Evolutionary conservation across 306 rosid genomes (phyloP), one percentile per base, ranked within the genome.

Genomic region (Quercus wislizeni): DNA sequence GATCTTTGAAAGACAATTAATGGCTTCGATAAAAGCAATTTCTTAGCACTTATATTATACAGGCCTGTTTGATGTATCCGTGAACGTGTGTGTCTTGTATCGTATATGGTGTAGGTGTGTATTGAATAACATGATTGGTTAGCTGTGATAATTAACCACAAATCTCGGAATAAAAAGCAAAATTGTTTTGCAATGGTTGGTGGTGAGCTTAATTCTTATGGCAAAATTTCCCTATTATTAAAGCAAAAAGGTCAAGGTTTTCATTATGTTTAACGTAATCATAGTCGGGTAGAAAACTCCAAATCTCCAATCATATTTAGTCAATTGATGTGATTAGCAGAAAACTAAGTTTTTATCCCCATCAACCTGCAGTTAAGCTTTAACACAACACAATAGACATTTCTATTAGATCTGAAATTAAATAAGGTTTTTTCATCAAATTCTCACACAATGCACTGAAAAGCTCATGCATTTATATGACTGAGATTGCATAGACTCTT

Each of bases 251-350:
- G 74, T 59, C 55, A 70, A 61, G 38, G 35, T 56, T 23, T 49
- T 78, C 52, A 31, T 35, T 25, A 73, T 57, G 27, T 56, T 14
- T 41, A 11, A 49, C 54, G 17, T 49, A 49, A 49, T 49, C 54
- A 78, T 74, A 19, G 27, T 49, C 18, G 1, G 12, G 63, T 46
- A 58, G 27, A 46, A 85, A 84, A 76, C 74, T 84, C 80, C 80
- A 76, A 82, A 63, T 52, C 52, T 62, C 67, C 41, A 75, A 58
- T 70, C 78, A 77, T 80, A 68, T 61, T 74, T 75, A 71, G 73
- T 71, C 73, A 72, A 69, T n/a, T 85, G 84, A 85, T 88, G 86
- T 88, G 91, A 83, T 82, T 80, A 64, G 77, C 86, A 52, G 77
- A 79, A 78, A 83, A 83, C 64, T 69, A 77, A 51, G 83, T 69